Evolutionary conservation across 2,329 filamentous ascomycete genomes (phyloP).

Genomic region (Fusarium succisae): DNA sequence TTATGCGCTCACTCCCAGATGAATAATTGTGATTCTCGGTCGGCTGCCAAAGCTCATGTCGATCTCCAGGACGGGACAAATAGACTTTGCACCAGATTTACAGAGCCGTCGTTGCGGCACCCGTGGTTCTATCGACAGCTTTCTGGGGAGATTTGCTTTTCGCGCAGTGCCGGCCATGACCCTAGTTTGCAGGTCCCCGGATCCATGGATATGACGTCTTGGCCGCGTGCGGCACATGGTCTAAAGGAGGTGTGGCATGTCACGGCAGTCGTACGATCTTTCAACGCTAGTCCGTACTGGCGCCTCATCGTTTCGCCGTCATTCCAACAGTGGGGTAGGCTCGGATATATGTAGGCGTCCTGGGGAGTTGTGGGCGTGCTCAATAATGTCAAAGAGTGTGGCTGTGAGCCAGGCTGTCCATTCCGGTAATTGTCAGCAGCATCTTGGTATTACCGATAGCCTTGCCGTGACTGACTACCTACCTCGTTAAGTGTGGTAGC

Average conservation of each 20-base stretch:
- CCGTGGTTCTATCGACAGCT: slow-evolving; percentile 14
- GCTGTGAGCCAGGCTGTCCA: background rate
- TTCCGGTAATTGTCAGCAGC: slow-evolving; percentile 9
- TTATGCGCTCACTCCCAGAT: slow-evolving; percentile 32
- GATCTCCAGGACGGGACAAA: slow-evolving; percentile 38
- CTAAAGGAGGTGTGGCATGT: slow-evolving; percentile 36
- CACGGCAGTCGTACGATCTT: slow-evolving; percentile 45
- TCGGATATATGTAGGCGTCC: slow-evolving; percentile 26
- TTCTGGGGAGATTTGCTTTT: slow-evolving; percentile 43
- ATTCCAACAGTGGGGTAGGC: slow-evolving; percentile 31
- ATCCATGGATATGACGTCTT: slow-evolving; percentile 43
- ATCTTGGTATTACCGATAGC: slow-evolving; percentile 17
- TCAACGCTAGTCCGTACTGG: slow-evolving; percentile 37
- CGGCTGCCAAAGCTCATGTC: slow-evolving; percentile 35
- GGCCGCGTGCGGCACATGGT: slow-evolving; percentile 41
- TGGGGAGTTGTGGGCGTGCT: background rate
- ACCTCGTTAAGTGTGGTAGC: background rate
- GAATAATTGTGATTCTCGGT: slow-evolving; percentile 9
- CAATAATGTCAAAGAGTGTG: slow-evolving; percentile 15
- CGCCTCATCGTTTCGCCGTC: slow-evolving; percentile 36
- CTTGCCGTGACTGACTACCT: slow-evolving; percentile 3
- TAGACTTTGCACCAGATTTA: slow-evolving; percentile 36
- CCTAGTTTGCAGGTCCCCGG: slow-evolving; percentile 38
- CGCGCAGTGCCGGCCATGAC: slow-evolving; percentile 40
- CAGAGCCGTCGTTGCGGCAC: slow-evolving; percentile 24